A percentile compares a stretch with the other conserved stretches of the same genome.
phyloP scores from a whole-genome alignment of 805 yeast genomes.

The Starmera caribaea region DNA sequence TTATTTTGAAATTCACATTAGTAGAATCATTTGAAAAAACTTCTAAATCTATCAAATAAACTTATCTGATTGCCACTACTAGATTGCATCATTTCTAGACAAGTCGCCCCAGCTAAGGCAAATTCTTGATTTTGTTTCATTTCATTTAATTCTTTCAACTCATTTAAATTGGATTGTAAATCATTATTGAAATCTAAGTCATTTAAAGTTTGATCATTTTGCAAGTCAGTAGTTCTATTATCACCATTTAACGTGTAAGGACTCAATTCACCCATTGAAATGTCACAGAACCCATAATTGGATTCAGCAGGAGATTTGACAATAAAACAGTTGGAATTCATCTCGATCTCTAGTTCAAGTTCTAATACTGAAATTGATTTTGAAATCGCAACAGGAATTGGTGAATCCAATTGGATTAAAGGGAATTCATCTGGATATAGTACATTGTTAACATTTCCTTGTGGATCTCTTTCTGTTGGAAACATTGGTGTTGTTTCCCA shows the following conservation, averaged over 20 bases:
- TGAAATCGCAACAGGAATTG: not conserved
- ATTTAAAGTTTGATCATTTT: not conserved
- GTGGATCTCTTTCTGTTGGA: conserved; percentile 28
- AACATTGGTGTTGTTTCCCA: conserved; percentile 37
- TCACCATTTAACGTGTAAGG: conserved; percentile 3
- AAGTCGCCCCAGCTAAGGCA: no score
- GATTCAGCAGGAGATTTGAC: conserved; percentile 13
- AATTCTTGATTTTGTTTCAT: no score
- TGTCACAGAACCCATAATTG: conserved; percentile 14
- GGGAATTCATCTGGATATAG: conserved; percentile 24
- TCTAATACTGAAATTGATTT: not conserved
- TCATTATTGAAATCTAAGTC: conserved; percentile 2
- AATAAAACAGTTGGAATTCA: no score
- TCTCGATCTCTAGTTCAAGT: no score
- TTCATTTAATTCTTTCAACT: no score
- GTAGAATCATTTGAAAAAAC: no score
- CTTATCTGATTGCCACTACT: no score
- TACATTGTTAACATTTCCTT: conserved; percentile 43
- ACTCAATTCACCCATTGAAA: conserved; percentile 14
- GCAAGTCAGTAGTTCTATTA: not conserved
- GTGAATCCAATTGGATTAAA: not conserved
- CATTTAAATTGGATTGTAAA: no score
- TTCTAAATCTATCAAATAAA: no score
- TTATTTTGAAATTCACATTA: no score
- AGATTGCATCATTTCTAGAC: no score